Percentiles rank a stretch among this genome's conserved stretches.
Conservation (phyloP, 2,329 filamentous ascomycete species). For the Aspergillus udagawae region DNA sequence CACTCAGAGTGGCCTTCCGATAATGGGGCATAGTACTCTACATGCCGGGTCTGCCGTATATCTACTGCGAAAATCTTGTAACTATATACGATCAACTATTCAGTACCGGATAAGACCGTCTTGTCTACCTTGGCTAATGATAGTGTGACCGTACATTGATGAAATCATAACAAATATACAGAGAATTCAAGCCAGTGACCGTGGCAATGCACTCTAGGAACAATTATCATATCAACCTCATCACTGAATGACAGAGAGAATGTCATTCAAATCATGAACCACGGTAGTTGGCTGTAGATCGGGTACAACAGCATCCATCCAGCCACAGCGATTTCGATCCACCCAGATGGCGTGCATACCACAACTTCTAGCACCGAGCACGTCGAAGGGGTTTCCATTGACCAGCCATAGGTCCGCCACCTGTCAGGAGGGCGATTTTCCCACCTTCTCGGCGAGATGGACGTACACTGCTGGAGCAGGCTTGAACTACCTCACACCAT, state of each 20-base stretch:
- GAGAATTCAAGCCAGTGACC: neutral
- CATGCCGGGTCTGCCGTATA: neutral
- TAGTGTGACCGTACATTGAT: neutral
- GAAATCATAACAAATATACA: neutral
- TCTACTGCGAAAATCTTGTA: too few relatives aligned
- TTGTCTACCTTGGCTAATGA: neutral
- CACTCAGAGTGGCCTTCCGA: neutral
- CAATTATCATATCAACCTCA: neutral
- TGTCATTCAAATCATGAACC: neutral
- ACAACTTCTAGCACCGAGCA: neutral
- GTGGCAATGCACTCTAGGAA: neutral
- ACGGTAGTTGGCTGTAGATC: neutral
- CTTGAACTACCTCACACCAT: neutral
- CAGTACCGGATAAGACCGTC: neutral
- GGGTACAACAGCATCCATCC: neutral
- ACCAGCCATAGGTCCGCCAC: neutral
- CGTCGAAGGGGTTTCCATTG: neutral
- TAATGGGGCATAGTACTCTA: too few relatives aligned
- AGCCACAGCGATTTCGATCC: neutral
- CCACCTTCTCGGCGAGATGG: neutral
- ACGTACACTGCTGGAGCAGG: neutral
- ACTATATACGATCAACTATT: too few relatives aligned
- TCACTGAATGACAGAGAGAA: neutral
- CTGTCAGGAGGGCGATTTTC: neutral
- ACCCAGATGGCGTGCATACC: neutral